Conservation (phyloP, 2,329 filamentous ascomycete species). For the Fusarium abutilonis region DNA sequence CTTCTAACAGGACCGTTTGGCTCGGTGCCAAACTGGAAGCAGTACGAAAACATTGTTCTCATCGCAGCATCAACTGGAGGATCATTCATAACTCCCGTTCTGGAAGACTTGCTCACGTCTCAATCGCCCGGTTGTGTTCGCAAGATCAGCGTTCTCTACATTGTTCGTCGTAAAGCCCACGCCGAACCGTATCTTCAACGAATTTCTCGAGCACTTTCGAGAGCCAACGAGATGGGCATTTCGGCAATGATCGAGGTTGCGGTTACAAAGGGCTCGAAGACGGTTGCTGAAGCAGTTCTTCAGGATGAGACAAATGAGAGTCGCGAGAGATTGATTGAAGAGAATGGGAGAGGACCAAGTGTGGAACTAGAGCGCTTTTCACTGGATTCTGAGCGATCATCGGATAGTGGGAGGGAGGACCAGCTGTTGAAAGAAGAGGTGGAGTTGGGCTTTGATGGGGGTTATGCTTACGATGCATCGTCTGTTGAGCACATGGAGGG, state of each 20-base stretch:
- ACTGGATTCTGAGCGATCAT: conserved; percentile 32
- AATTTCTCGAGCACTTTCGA: conserved; percentile 20
- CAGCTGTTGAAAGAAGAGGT: conserved; percentile 42
- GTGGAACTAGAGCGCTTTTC: conserved; percentile 42
- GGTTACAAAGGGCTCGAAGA: conserved; percentile 22
- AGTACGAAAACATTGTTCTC: conserved; percentile 40
- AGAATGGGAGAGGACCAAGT: conserved; percentile 18
- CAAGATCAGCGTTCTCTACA: conserved; percentile 37
- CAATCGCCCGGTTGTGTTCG: conserved; percentile 38
- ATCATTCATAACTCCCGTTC: conserved; percentile 39
- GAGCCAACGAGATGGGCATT: conserved; percentile 41
- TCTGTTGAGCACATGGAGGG: conserved; percentile 37
- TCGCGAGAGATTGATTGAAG: conserved; percentile 37
- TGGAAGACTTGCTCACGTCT: conserved; percentile 35
- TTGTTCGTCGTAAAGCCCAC: conserved; percentile 35
- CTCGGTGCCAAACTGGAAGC: conserved; percentile 36
- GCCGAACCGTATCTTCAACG: conserved; percentile 35
- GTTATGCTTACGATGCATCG: conserved; percentile 20
- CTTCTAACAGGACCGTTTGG: conserved; percentile 42
- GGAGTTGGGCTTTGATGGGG: conserved; percentile 34
- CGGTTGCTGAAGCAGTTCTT: conserved; percentile 3
- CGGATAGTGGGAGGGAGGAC: conserved; percentile 29
- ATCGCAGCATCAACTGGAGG: conserved; percentile 40
- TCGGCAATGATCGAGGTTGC: conserved; percentile 39
- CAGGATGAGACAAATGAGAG: conserved; percentile 31